Percentiles rank a stretch among this genome's conserved stretches.
Evolutionary conservation across 1,139 yeast genomes (phyloP).

Genomic region (Candida sp.): DNA sequence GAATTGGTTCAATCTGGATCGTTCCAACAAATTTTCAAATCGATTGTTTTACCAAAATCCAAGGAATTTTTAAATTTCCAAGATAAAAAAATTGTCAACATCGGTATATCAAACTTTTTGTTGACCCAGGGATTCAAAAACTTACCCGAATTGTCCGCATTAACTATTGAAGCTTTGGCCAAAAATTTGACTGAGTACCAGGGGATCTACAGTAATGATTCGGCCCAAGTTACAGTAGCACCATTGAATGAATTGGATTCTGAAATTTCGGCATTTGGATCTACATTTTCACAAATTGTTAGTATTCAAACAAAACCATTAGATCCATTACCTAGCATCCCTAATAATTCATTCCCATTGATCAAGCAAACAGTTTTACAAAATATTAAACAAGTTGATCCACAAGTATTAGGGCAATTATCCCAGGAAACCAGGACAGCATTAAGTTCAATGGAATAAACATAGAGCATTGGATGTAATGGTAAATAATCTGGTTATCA

Average conservation of each 20-base stretch:
- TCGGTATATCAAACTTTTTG: slow-evolving; percentile 66
- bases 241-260: slow-evolving; percentile 53
- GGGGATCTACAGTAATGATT: slow-evolving; percentile 27
- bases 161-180: slow-evolving; percentile 49
- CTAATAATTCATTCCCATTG: slow-evolving; percentile 30
- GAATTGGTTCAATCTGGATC: slow-evolving; percentile 63
- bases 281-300: slow-evolving; percentile 71
- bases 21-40: slow-evolving; percentile 60
- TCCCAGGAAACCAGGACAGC: slow-evolving; percentile 18
- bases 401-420: slow-evolving; percentile 28
- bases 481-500: too few relatives aligned
- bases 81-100: slow-evolving; percentile 72
- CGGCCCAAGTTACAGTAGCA: slow-evolving; percentile 7
- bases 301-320: slow-evolving; percentile 57
- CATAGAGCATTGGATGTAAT: too few relatives aligned
- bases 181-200: slow-evolving; percentile 41
- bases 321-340: slow-evolving; percentile 62
- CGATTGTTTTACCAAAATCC: slow-evolving; percentile 67
- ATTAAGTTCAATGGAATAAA: slow-evolving; percentile 12
- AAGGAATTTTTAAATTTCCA: slow-evolving; percentile 60
- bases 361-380: slow-evolving; percentile 27
- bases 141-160: slow-evolving; percentile 20
- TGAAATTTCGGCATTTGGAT: slow-evolving; percentile 75
- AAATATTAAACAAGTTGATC: slow-evolving; percentile 29
- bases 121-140: slow-evolving; percentile 25